These are phyloP conservation scores for Cenococcum geophilum DNA, from an alignment of 495 filamentous ascomycete genomes.

Conservation along the genomic window DNA sequence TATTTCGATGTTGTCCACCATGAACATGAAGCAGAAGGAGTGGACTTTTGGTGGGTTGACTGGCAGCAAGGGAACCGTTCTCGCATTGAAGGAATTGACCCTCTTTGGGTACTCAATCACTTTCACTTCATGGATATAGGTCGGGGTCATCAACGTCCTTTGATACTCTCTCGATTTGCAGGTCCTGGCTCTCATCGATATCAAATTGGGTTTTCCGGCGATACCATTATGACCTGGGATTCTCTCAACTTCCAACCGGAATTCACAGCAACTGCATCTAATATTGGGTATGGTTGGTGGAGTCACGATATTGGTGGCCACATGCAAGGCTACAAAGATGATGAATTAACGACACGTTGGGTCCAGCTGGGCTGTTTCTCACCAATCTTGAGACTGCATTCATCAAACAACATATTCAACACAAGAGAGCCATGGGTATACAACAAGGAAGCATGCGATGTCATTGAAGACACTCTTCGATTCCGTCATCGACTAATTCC, in stretches of 20 bases:
- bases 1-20: constrained; percentile 53
- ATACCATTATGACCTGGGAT: constrained; percentile 50
- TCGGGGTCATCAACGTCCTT: constrained; percentile 30
- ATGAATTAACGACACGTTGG: constrained; percentile 53
- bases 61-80: constrained; percentile 56
- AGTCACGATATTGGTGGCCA: constrained; percentile 60
- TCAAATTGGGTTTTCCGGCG: constrained; percentile 57
- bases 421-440: constrained; percentile 55
- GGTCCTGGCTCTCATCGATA: constrained; percentile 56
- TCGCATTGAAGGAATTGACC: constrained; percentile 51
- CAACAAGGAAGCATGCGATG: constrained; percentile 34
- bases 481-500: constrained; percentile 51
- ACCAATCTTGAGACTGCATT: constrained; percentile 54
- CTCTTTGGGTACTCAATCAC: constrained; percentile 58
- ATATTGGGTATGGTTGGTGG: constrained; percentile 62
- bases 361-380: constrained; percentile 54
- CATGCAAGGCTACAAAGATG: constrained; percentile 45
- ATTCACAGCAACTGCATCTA: constrained; percentile 56
- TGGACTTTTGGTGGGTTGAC: constrained; percentile 59
- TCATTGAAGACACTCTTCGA: constrained; percentile 46
- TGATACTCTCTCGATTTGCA: constrained; percentile 51
- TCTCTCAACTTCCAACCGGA: constrained; percentile 56
- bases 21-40: constrained; percentile 44
- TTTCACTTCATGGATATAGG: constrained; percentile 51
- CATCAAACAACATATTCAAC: constrained; percentile 46